phyloP scores from a whole-genome alignment of 1,284 basidiomycete genomes.

The Kwoniella shivajii region DNA sequence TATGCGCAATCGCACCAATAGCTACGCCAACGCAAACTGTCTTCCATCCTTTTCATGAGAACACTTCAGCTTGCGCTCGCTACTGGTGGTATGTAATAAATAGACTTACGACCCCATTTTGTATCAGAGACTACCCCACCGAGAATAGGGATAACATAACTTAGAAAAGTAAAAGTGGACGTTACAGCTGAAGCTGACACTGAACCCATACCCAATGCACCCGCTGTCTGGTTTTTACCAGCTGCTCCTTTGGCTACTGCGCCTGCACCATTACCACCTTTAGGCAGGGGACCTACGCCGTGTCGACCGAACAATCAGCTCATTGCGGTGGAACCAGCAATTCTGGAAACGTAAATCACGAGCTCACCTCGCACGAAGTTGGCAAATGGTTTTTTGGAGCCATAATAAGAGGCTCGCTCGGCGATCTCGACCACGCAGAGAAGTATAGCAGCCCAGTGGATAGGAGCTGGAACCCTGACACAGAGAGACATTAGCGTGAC shows the following conservation, averaged over 20 bases:
- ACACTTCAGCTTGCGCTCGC: no score
- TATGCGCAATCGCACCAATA: constrained; percentile 46
- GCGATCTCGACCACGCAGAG: constrained; percentile 51
- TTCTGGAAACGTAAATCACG: no score
- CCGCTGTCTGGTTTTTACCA: constrained; percentile 61
- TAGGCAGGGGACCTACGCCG: constrained; percentile 67
- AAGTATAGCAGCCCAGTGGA: constrained; percentile 38
- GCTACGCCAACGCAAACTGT: constrained; percentile 61
- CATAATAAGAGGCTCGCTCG: constrained; percentile 46
- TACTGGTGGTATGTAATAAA: no score
- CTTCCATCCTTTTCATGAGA: no score
- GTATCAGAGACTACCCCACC: constrained; percentile 67
- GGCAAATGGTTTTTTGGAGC: constrained; percentile 19
- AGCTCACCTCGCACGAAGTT: constrained; percentile 33
- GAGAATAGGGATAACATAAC: constrained; percentile 41
- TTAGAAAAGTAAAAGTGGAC: constrained; percentile 37
- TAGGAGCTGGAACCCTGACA: constrained; percentile 58
- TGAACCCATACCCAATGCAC: constrained; percentile 48
- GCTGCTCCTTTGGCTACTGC: constrained; percentile 69
- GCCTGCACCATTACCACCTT: constrained; percentile 64
- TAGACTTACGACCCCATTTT: constrained; percentile 64
- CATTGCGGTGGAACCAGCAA: no score
- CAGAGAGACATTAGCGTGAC: constrained; percentile 47
- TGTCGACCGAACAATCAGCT: no score
- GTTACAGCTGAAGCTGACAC: constrained; percentile 43